These are phyloP conservation scores for Camellia oleifera DNA, from an alignment of 179 eudicot species.

Conservation along the genomic window DNA sequence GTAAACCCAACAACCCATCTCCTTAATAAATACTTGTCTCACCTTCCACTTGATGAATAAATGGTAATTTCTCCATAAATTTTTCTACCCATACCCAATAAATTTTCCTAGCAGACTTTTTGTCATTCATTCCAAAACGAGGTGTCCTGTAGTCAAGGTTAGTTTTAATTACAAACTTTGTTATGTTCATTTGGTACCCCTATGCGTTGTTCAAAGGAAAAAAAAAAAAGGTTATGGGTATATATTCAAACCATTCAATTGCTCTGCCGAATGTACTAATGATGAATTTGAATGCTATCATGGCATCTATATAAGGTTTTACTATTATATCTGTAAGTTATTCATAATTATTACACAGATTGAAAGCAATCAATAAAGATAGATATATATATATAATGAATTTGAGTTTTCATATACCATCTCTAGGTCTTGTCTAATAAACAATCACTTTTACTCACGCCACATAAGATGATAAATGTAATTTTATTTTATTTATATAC, in stretches of 20 bases:
- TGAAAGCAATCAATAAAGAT: background rate
- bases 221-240: background rate
- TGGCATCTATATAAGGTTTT: slow-evolving; percentile 1
- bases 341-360: background rate
- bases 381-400: background rate
- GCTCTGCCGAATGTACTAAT: background rate
- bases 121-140: background rate
- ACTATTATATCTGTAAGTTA: background rate
- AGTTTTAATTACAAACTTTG: background rate
- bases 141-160: background rate
- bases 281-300: slow-evolving; percentile 20
- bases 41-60: too few species aligned
- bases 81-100: too few species aligned
- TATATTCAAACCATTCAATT: slow-evolving; percentile 5
- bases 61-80: too few species aligned
- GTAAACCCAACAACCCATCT: too few species aligned
- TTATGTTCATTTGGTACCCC: too few species aligned
- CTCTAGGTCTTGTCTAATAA: background rate
- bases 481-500: background rate
- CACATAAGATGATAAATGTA: too few species aligned
- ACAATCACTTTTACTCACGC: background rate
- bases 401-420: slow-evolving; percentile 9
- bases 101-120: background rate
- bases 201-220: too few species aligned
- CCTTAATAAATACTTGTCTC: too few species aligned